phyloP scores from a whole-genome alignment of 352 stramenopile species.

The Phytophthora constricta region DNA sequence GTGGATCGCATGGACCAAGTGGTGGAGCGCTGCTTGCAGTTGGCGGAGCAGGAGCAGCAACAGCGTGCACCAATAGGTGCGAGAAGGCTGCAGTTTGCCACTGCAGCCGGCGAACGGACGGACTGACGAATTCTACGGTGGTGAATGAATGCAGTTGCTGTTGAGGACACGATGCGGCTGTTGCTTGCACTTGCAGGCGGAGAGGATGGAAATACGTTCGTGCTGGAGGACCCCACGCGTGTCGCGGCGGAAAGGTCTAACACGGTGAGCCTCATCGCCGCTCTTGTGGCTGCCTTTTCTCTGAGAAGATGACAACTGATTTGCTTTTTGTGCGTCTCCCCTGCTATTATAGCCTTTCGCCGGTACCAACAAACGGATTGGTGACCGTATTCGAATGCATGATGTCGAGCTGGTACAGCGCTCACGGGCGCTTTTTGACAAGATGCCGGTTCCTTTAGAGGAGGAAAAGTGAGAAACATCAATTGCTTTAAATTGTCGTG shows the following conservation, averaged over 20 bases:
- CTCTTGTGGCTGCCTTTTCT: too few species aligned
- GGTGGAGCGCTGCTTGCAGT: conserved; percentile 39
- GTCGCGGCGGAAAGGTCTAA: conserved; percentile 23
- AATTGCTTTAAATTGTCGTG: neutral
- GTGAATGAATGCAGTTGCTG: conserved; percentile 18
- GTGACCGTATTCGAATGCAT: conserved; percentile 63
- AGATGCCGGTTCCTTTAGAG: conserved; percentile 44
- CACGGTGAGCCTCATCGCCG: conserved; percentile 3
- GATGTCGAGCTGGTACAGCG: conserved; percentile 51
- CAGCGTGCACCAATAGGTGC: too few species aligned
- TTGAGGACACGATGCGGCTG: conserved; percentile 53
- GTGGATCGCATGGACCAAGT: conserved; percentile 45
- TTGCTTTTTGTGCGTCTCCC: neutral
- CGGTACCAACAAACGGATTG: conserved; percentile 43
- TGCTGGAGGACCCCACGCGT: conserved; percentile 58
- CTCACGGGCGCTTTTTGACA: conserved; percentile 39
- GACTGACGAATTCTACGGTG: neutral
- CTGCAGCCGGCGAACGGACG: too few species aligned
- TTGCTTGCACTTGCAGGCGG: conserved; percentile 64
- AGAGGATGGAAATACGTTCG: conserved; percentile 60
- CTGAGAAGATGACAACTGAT: too few species aligned
- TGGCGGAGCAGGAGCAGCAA: conserved; percentile 20
- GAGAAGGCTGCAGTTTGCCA: conserved; percentile 17
- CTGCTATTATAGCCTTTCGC: conserved; percentile 5
- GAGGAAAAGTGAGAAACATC: conserved; percentile 38